These are phyloP conservation scores for Athelia sp. DNA, from an alignment of 1,284 basidiomycete species.

Conservation along the genomic window DNA sequence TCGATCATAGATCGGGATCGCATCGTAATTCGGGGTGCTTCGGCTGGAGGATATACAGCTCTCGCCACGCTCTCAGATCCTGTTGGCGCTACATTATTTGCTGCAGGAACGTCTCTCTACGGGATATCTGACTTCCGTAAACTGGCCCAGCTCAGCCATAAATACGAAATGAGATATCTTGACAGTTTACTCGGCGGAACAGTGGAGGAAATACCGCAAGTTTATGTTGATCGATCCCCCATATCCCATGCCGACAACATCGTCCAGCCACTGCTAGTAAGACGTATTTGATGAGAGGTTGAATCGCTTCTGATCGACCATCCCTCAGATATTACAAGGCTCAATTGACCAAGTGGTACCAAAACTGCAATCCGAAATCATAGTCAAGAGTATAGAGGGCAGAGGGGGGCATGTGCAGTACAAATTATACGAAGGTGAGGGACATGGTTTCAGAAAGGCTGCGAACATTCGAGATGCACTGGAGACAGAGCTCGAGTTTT, in stretches of 20 bases:
- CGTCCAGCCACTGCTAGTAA: conserved; percentile 44
- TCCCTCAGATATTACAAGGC: conserved; percentile 41
- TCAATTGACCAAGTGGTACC: conserved; percentile 53
- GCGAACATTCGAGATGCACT: conserved; percentile 39
- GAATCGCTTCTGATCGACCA: conserved; percentile 2
- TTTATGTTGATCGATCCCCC: conserved; percentile 46
- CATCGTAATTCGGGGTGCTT: conserved; percentile 54
- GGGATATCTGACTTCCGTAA: conserved; percentile 43
- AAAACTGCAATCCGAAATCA: conserved; percentile 44
- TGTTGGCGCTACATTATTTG: conserved; percentile 30
- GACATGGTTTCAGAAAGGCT: conserved; percentile 47
- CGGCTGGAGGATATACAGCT: conserved; percentile 59
- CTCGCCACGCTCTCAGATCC: conserved; percentile 42
- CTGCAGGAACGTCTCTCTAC: conserved; percentile 45
- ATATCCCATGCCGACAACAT: conserved; percentile 47
- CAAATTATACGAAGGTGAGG: conserved; percentile 47
- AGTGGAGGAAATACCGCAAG: conserved; percentile 35
- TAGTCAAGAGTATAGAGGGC: conserved; percentile 35
- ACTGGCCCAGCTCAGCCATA: conserved; percentile 55
- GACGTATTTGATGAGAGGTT: conserved; percentile 9
- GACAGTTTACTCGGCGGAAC: conserved; percentile 54
- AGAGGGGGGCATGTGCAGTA: conserved; percentile 39
- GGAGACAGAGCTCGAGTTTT: conserved; percentile 40
- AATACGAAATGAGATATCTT: conserved; percentile 41
- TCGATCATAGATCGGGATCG: conserved; percentile 51